Percentiles rank a stretch among this genome's conserved stretches.
phyloP scores from a whole-genome alignment of 306 rosid species.

The Adenanthera pavonina region DNA sequence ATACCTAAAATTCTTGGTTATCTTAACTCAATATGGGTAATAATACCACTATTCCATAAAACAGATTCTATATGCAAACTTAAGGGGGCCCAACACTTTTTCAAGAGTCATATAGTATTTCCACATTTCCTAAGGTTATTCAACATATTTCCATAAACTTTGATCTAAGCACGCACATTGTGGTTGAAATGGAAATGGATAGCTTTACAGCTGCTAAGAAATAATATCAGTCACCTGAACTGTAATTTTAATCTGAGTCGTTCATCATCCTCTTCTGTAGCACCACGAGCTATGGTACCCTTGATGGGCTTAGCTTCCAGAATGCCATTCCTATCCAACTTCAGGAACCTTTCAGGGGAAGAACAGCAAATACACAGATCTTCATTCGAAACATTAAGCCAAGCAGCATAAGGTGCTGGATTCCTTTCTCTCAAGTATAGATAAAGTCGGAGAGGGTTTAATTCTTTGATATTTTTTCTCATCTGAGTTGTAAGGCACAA shows the following conservation, averaged over 20 bases:
- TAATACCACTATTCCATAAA: background rate
- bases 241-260: conserved; percentile 69
- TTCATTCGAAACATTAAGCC: conserved; percentile 89
- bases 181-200: conserved; percentile 19
- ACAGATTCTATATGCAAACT: conserved; percentile 18
- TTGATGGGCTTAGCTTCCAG: conserved; percentile 98
- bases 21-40: conserved; percentile 16
- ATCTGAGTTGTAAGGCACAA: conserved; percentile 95
- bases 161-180: conserved; percentile 1
- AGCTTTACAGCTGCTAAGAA: conserved; percentile 28
- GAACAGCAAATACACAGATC: conserved; percentile 82
- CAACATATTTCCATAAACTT: conserved; percentile 18
- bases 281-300: conserved; percentile 92
- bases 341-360: conserved; percentile 94
- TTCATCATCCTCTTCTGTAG: conserved; percentile 77
- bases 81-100: conserved; percentile 15
- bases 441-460: conserved; percentile 72
- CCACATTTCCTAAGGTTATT: conserved; percentile 18
- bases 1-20: background rate
- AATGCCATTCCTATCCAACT: conserved; percentile 67
- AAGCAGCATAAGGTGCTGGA: conserved; percentile 98
- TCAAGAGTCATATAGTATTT: conserved; percentile 20
- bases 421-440: conserved; percentile 86
- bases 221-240: conserved; percentile 63
- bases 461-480: conserved; percentile 61